phyloP scores from a whole-genome alignment of 345 rosid species.

The Brassica juncea region DNA sequence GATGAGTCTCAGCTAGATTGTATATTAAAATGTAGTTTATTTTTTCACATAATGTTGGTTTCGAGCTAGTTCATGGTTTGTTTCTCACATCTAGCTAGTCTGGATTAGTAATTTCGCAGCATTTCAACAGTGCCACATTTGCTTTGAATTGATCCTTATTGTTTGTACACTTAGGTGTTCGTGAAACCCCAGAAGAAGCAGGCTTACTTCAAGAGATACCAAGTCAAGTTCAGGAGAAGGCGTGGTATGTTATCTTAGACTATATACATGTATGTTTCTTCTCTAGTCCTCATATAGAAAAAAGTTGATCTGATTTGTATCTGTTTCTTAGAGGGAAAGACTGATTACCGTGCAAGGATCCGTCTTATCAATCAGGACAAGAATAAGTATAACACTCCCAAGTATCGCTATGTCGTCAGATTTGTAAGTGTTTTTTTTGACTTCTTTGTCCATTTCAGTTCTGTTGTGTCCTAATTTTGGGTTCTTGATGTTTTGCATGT shows the following conservation, averaged over 20 bases:
- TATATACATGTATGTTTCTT: background rate
- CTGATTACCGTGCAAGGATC: conserved; percentile 81
- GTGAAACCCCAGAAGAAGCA: conserved; percentile 27
- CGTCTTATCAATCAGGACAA: conserved; percentile 34
- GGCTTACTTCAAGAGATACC: conserved; percentile 35
- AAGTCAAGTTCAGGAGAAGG: conserved; percentile 39
- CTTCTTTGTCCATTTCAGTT: background rate
- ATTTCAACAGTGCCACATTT: background rate
- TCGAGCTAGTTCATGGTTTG: background rate
- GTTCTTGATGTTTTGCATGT: background rate
- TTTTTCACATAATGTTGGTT: background rate
- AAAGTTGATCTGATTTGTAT: background rate
- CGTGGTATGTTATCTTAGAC: background rate
- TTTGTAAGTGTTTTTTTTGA: conserved; percentile 27
- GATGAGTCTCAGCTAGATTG: background rate
- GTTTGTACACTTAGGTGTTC: conserved; percentile 3
- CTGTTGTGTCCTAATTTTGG: background rate
- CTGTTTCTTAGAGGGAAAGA: conserved; percentile 62
- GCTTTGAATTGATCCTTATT: background rate
- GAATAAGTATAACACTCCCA: conserved; percentile 36
- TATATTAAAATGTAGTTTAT: background rate
- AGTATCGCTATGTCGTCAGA: conserved; percentile 63
- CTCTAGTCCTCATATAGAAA: no score
- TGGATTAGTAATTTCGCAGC: background rate
- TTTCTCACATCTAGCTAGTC: background rate